phyloP scores from a whole-genome alignment of 108 stramenopile species.

The Phaeodactylum tricornutum region DNA sequence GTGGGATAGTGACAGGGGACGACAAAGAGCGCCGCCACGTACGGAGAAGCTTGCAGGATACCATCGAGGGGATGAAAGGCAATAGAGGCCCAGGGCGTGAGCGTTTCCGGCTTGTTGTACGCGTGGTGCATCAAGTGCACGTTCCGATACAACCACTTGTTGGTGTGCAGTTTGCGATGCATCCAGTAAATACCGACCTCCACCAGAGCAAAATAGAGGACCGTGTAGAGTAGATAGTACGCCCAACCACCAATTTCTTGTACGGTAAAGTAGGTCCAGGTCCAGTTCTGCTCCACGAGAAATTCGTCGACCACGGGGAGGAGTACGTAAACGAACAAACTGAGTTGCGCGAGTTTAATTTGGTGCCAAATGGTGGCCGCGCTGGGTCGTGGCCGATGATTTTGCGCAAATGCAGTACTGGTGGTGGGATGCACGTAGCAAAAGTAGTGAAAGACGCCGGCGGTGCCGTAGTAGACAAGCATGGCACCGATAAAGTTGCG shows the following conservation, averaged over 20 bases:
- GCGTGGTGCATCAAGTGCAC: constrained; percentile 71
- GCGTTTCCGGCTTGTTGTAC: constrained; percentile 75
- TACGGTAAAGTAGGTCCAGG: constrained; percentile 50
- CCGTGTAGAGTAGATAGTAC: constrained; percentile 29
- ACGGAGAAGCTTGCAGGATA: constrained; percentile 73
- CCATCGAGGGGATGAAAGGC: constrained; percentile 89
- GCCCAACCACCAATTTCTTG: constrained; percentile 72
- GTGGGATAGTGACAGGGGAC: constrained; percentile 84
- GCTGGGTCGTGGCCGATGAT: constrained; percentile 22
- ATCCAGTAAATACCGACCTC: constrained; percentile 88
- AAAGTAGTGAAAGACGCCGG: constrained; percentile 45
- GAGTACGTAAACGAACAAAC: constrained; percentile 55
- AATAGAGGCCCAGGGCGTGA: constrained; percentile 84
- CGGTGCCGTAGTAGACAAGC: constrained; percentile 56
- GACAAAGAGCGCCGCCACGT: constrained; percentile 49
- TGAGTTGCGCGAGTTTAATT: constrained; percentile 64
- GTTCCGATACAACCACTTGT: constrained; percentile 83
- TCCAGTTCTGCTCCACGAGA: constrained; percentile 70
- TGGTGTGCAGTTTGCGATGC: constrained; percentile 81
- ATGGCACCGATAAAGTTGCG: constrained; percentile 51
- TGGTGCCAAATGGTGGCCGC: constrained; percentile 58
- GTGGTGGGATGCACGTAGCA: constrained; percentile 46
- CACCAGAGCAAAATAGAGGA: constrained; percentile 58
- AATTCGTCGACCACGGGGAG: constrained; percentile 76
- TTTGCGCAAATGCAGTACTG: constrained; percentile 28